Evolutionary conservation across 495 filamentous ascomycete genomes (phyloP).

Genomic region (Letharia columbiana): DNA sequence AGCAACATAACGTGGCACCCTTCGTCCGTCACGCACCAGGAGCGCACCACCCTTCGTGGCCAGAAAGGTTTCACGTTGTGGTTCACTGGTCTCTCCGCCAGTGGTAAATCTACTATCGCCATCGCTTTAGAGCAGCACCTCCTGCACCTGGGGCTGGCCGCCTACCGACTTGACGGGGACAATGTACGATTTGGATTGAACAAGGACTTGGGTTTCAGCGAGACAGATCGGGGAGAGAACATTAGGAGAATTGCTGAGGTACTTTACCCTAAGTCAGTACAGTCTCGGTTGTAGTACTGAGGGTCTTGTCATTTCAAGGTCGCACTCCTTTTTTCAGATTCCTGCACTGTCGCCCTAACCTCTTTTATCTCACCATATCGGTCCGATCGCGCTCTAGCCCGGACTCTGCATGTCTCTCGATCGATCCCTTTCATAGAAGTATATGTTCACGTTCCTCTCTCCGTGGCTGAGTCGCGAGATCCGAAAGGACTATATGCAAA

Average conservation of each 20-base stretch:
- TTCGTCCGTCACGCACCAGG: constrained; percentile 70
- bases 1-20: constrained; percentile 99
- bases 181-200: constrained; percentile 98
- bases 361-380: constrained; percentile 96
- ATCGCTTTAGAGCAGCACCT: constrained; percentile 94
- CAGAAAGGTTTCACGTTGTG: constrained; percentile 92
- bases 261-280: not conserved
- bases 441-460: constrained; percentile 77
- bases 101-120: constrained; percentile 92
- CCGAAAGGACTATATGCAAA: constrained; percentile 98
- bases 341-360: constrained; percentile 75
- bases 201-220: constrained; percentile 91
- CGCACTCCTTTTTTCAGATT: constrained; percentile 91
- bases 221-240: constrained; percentile 91
- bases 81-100: constrained; percentile 93
- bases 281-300: not conserved
- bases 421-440: constrained; percentile 85
- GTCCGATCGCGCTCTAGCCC: constrained; percentile 73
- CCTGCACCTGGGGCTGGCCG: constrained; percentile 67
- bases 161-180: constrained; percentile 95
- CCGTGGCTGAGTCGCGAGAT: constrained; percentile 87
- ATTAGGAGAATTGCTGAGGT: constrained; percentile 91
- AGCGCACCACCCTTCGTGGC: constrained; percentile 70
- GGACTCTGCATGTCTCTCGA: constrained; percentile 61
- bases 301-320: constrained; percentile 43